Base-by-base conservation (phyloP, 495 filamentous ascomycete genomes). In the Trichoderma erinaceum region DNA sequence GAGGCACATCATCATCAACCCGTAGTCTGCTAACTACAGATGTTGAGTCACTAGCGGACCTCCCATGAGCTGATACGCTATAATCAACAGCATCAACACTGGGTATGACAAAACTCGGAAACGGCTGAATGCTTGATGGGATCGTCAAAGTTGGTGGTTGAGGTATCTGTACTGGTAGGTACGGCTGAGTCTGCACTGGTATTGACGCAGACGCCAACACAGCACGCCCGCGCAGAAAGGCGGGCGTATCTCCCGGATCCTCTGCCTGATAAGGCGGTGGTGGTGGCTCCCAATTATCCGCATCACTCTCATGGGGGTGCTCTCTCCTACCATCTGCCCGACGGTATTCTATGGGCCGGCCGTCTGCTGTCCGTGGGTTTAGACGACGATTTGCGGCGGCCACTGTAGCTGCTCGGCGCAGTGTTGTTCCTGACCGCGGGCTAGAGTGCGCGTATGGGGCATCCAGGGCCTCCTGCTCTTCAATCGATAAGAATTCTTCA, bases 271-370 rank as follows among this genome's bases (percentile, higher is more conserved):
- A 97, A 10, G 92, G 91, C 15, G 93, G 93, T n/a, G 93, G 93
- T 0, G 93, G 93, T 27, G 93, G 90, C 8, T 93, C 91, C 93
- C 93, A 97, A 69, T 93, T 91, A 70, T 97, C 93, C 4, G 92
- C 92, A 73, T 96, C 91, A 69, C 90, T 93, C 75, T 96, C 92
- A 76, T 96, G 90, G 13, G 92, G 92, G 68, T 90, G 84, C 67
- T 91, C 83, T 21, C 84, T 78, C 43, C 87, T 81, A 16, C 87
- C 89, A 74, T 90, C 87, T 32, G 90, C 80, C 29, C 86, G 79
- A 68, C 83, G 78, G 72, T 85, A 82, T 61, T 82, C 74, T 44
- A 82, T 71, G 64, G 70, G 74, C 23, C 81, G 75, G 68, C 78
- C 73, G 35, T 73, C 69, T 25, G 78, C 71, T 63, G 78, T 68